phyloP scores from a whole-genome alignment of 805 yeast species.

The Saturnispora saitoi region DNA sequence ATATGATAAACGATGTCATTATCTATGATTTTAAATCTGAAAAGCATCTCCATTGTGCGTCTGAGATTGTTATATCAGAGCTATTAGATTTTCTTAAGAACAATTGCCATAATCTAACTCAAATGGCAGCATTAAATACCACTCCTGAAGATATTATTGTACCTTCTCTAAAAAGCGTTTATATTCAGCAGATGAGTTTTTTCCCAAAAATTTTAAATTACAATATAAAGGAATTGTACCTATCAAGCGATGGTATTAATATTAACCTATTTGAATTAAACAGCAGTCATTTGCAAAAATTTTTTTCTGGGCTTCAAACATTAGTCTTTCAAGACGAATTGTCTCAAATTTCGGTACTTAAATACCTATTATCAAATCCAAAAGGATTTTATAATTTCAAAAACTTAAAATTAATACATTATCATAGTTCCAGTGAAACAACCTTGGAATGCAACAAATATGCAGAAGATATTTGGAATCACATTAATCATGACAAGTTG shows the following conservation, averaged over 20 bases:
- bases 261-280: background rate
- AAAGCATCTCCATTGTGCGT: background rate
- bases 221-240: background rate
- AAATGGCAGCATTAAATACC: constrained; percentile 3
- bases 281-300: constrained; percentile 17
- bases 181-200: constrained; percentile 8
- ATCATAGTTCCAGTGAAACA: constrained; percentile 38
- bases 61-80: background rate
- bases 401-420: constrained; percentile 33
- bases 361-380: constrained; percentile 12
- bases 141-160: background rate
- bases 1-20: constrained; percentile 28
- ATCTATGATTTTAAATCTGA: constrained; percentile 27
- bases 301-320: constrained; percentile 27
- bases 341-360: constrained; percentile 28
- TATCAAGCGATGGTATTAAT: background rate
- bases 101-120: constrained; percentile 13
- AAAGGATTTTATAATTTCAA: constrained; percentile 20
- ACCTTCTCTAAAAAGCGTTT: constrained; percentile 7
- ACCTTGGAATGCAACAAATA: constrained; percentile 29
- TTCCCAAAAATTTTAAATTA: background rate
- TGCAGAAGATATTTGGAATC: constrained; percentile 24
- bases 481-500: constrained; percentile 25
- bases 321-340: constrained; percentile 21
- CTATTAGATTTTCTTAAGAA: constrained; percentile 5